Conservation (phyloP, 208 protist species). For the Kentomonas sorsogonicus region DNA sequence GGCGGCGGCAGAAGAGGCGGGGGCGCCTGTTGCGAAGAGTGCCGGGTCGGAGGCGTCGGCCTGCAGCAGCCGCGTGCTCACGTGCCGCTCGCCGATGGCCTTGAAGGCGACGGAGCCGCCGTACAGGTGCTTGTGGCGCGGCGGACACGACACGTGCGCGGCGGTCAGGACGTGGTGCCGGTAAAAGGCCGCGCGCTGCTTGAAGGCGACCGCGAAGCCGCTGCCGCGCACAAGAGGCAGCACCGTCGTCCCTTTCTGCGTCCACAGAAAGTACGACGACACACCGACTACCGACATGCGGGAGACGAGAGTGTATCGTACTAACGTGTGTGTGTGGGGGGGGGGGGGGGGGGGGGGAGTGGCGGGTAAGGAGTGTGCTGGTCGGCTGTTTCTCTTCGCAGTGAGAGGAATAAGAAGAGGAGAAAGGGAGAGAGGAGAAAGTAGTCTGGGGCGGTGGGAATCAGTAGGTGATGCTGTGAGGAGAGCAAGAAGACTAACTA, state of each 20-base stretch:
- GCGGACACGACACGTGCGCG: conserved; percentile 77
- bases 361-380: no score
- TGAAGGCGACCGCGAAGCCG: conserved; percentile 72
- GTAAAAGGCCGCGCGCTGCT: conserved; percentile 67
- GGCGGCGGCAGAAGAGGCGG: no score
- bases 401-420: no score
- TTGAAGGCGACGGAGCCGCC: conserved; percentile 61
- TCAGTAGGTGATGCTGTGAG: no score
- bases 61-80: conserved; percentile 60
- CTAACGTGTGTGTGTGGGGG: background rate
- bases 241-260: conserved; percentile 78
- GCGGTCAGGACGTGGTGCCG: conserved; percentile 78
- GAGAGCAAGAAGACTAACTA: no score
- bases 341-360: background rate
- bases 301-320: background rate
- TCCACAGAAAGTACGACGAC: conserved; percentile 88
- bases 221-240: conserved; percentile 80
- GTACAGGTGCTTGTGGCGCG: conserved; percentile 55
- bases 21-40: no score
- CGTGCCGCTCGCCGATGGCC: conserved; percentile 83
- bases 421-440: no score
- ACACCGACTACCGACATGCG: conserved; percentile 68
- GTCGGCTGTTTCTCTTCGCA: no score
- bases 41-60: conserved; percentile 25
- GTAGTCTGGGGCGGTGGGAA: no score